phyloP scores from a whole-genome alignment of 768 basidiomycete species.

The Pholiota molesta region DNA sequence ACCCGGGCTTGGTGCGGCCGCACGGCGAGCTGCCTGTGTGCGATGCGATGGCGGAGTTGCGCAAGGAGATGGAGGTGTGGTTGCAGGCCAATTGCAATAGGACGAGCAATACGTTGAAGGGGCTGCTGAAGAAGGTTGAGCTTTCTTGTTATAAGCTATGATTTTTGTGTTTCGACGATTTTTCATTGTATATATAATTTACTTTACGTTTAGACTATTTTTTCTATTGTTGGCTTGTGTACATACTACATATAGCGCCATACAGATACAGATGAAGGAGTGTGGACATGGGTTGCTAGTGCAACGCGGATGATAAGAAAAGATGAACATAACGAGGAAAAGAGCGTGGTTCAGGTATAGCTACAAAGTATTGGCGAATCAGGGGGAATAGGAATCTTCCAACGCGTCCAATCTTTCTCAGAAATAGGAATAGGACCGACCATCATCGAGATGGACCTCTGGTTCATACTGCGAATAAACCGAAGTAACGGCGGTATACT shows the following conservation, averaged over 20 bases:
- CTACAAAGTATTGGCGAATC: too few relatives aligned
- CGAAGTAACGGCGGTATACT: too few relatives aligned
- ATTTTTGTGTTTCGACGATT: conserved; percentile 19
- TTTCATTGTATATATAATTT: conserved; percentile 15
- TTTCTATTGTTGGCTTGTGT: conserved; percentile 9
- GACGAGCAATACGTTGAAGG: conserved; percentile 78
- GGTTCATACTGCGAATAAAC: too few relatives aligned
- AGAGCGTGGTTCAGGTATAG: too few relatives aligned
- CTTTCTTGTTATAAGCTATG: conserved; percentile 46
- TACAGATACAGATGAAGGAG: background rate
- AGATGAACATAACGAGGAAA: too few relatives aligned
- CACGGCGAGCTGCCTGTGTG: conserved; percentile 72
- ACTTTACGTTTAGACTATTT: conserved; percentile 15
- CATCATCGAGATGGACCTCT: too few relatives aligned
- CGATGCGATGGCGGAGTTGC: conserved; percentile 62
- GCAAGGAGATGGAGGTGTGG: conserved; percentile 88
- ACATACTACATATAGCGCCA: background rate
- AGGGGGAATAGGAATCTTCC: too few relatives aligned
- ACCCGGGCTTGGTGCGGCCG: conserved; percentile 64
- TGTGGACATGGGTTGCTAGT: background rate
- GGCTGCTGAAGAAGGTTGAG: conserved; percentile 82
- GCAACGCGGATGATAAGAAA: too few relatives aligned
- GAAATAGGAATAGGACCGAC: too few relatives aligned
- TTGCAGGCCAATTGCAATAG: conserved; percentile 86
- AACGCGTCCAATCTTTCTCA: too few relatives aligned